phyloP scores from a whole-genome alignment of 1,284 basidiomycete species.

The Apiotrichum montevideense region DNA sequence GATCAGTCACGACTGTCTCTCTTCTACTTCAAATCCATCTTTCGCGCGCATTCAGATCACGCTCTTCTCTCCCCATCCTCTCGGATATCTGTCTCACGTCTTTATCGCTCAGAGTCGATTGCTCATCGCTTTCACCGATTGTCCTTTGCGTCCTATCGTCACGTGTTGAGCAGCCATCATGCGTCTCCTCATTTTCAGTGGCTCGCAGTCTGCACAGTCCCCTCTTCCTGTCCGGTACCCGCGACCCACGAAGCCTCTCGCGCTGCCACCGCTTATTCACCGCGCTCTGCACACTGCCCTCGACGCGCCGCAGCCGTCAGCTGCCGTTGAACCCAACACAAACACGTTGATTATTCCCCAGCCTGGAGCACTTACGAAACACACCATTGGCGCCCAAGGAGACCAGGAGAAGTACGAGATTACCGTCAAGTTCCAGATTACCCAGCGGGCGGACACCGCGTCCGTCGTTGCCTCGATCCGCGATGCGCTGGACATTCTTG shows the following conservation, averaged over 20 bases:
- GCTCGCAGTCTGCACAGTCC: constrained; percentile 25
- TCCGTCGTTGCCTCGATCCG: background rate
- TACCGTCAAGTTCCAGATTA: constrained; percentile 43
- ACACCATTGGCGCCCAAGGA: constrained; percentile 1
- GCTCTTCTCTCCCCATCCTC: too few relatives aligned
- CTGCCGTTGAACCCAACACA: constrained; percentile 1
- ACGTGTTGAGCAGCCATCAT: background rate
- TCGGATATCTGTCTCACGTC: too few relatives aligned
- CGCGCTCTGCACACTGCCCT: constrained; percentile 41
- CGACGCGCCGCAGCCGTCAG: constrained; percentile 26
- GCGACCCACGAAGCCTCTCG: constrained; percentile 31
- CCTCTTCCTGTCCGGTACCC: constrained; percentile 39
- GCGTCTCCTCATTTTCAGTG: constrained; percentile 38
- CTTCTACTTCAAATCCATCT: too few relatives aligned
- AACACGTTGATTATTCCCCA: constrained; percentile 28
- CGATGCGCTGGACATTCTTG: constrained; percentile 23
- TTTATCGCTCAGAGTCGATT: too few relatives aligned
- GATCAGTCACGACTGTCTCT: too few relatives aligned
- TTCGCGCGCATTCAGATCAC: too few relatives aligned
- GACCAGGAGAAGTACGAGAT: constrained; percentile 30
- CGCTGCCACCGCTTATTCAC: constrained; percentile 42
- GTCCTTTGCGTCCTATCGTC: too few relatives aligned
- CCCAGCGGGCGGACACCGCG: background rate
- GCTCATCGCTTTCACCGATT: too few relatives aligned
- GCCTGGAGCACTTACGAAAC: constrained; percentile 27